Percentiles rank a stretch among this genome's conserved stretches.
These are phyloP conservation scores for Acidiella bohemica DNA, from an alignment of 495 filamentous ascomycete species.

Conservation along the genomic window DNA sequence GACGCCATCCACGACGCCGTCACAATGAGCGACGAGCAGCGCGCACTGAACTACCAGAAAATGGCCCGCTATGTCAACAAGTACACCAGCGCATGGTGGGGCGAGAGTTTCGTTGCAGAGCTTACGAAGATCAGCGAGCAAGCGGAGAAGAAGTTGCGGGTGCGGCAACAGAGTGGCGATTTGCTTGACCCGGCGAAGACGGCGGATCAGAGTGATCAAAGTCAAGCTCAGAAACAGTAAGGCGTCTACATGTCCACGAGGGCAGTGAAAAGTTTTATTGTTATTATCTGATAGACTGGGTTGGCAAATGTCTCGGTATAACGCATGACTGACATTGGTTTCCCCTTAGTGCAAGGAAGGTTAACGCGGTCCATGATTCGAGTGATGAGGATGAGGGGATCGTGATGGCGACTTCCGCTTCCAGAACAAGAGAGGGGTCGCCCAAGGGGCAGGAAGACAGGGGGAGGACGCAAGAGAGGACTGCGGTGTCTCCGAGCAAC, in stretches of 20 bases:
- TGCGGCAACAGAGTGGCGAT: slow-evolving; percentile 4
- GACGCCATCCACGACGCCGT: slow-evolving; percentile 73
- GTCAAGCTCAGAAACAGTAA: not conserved
- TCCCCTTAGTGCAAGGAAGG: not conserved
- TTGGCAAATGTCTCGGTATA: not conserved
- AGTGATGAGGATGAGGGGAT: not conserved
- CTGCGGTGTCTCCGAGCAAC: too few relatives aligned
- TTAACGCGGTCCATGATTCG: not conserved
- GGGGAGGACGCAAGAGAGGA: too few relatives aligned
- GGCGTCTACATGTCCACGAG: not conserved
- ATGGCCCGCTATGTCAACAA: slow-evolving; percentile 74
- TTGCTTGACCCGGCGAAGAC: not conserved
- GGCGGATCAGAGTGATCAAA: not conserved
- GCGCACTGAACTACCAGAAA: slow-evolving; percentile 67
- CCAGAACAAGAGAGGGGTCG: too few relatives aligned
- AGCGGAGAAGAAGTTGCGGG: slow-evolving; percentile 33
- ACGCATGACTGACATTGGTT: not conserved
- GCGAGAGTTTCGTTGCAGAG: slow-evolving; percentile 82
- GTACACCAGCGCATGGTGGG: slow-evolving; percentile 94
- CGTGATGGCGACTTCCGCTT: not conserved
- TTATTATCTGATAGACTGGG: not conserved
- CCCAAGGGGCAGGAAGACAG: too few relatives aligned
- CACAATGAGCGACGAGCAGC: slow-evolving; percentile 72
- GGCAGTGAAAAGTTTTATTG: not conserved
- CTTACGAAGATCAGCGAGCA: slow-evolving; percentile 55